Evolutionary conservation across 2,329 filamentous ascomycete species (phyloP).

Genomic region (Orbilia quercus): DNA sequence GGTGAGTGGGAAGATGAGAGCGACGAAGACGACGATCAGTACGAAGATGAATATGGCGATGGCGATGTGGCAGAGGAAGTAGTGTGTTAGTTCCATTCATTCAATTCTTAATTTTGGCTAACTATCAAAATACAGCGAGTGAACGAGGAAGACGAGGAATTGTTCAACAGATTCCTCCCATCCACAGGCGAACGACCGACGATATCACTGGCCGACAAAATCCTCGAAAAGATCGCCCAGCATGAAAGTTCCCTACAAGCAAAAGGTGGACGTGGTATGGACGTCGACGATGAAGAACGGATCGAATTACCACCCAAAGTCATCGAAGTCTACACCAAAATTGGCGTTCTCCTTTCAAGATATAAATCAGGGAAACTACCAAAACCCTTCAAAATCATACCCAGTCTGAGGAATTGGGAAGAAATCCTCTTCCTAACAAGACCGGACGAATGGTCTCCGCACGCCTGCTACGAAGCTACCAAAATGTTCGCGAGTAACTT

Average conservation of each 20-base stretch:
- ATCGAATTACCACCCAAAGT: conserved; percentile 90
- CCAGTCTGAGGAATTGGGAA: conserved; percentile 91
- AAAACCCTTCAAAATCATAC: conserved; percentile 97
- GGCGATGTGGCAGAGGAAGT: conserved; percentile 42
- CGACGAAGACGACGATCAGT: conserved; percentile 57
- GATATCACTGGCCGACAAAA: conserved; percentile 90
- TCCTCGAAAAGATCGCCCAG: conserved; percentile 91
- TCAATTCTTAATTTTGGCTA: neutral
- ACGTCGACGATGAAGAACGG: conserved; percentile 73
- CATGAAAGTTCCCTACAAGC: conserved; percentile 77
- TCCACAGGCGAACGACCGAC: conserved; percentile 76
- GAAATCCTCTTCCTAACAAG: conserved; percentile 85
- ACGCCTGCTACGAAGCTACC: conserved; percentile 87
- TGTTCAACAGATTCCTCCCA: conserved; percentile 91
- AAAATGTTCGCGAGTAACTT: conserved; percentile 85
- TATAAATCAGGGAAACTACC: conserved; percentile 97
- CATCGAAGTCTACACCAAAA: conserved; percentile 91
- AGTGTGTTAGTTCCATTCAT: conserved; percentile 5
- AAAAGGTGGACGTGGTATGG: conserved; percentile 61
- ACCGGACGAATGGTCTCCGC: conserved; percentile 80
- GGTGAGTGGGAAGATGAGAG: conserved; percentile 55
- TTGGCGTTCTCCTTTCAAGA: conserved; percentile 86
- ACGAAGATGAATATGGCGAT: conserved; percentile 53
- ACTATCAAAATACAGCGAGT: conserved; percentile 72
- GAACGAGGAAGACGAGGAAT: conserved; percentile 86